These are phyloP conservation scores for Fusarium floridanum DNA, from an alignment of 2,329 filamentous ascomycete species.

Conservation along the genomic window DNA sequence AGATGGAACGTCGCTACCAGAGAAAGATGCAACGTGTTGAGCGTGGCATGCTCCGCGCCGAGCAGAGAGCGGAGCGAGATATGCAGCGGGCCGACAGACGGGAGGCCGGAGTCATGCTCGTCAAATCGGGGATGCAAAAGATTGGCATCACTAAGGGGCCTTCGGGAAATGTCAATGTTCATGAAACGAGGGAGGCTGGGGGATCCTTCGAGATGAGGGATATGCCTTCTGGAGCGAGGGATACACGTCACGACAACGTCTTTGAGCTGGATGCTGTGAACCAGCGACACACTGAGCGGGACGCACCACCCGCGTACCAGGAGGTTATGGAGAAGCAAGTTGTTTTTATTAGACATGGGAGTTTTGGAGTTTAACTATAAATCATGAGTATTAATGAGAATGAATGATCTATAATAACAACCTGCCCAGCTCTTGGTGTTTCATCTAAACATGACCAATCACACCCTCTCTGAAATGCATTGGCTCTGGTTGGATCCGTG, in stretches of 20 bases:
- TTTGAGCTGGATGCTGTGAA: conserved; percentile 17
- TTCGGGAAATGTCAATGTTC: neutral
- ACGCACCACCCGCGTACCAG: conserved; percentile 41
- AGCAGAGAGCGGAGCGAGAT: conserved; percentile 34
- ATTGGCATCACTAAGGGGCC: conserved; percentile 7
- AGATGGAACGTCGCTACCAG: conserved; percentile 36
- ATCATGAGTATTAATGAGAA: neutral
- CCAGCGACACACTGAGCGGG: conserved; percentile 10
- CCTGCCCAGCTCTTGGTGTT: neutral
- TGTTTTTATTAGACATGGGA: neutral
- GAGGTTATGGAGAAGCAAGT: neutral
- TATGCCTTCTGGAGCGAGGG: neutral
- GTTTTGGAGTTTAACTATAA: neutral
- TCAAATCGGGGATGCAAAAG: conserved; percentile 16
- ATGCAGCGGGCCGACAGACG: conserved; percentile 27
- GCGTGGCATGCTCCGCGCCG: conserved; percentile 36
- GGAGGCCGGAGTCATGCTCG: conserved; percentile 21
- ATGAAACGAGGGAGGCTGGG: neutral
- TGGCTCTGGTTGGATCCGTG: conserved; percentile 39
- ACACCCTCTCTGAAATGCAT: conserved; percentile 26
- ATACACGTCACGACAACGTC: neutral
- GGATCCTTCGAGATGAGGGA: conserved; percentile 8
- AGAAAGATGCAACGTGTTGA: conserved; percentile 38
- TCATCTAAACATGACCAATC: neutral
- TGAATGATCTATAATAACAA: neutral